Percentiles rank a stretch among this genome's conserved stretches.
These are phyloP conservation scores for Lodderomyces metapsilosis DNA, from an alignment of 1,139 yeast species.

Conservation along the genomic window DNA sequence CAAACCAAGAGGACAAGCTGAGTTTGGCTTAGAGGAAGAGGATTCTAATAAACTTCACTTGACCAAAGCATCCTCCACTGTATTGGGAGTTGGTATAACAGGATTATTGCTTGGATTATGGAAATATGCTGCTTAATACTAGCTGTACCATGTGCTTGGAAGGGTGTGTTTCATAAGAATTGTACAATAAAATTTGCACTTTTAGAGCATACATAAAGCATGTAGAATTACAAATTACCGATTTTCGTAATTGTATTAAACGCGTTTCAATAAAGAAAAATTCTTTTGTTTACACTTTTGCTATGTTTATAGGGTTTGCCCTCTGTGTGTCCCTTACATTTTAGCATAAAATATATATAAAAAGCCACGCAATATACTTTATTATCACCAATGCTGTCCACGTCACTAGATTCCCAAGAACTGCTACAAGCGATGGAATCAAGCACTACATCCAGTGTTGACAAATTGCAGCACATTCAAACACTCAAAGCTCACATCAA, in stretches of 20 bases:
- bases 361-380: no score
- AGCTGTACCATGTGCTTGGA: no score
- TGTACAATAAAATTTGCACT: background rate
- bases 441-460: constrained; percentile 10
- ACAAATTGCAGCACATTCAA: constrained; percentile 41
- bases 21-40: constrained; percentile 14
- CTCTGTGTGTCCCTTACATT: no score
- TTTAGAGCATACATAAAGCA: no score
- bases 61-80: background rate
- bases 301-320: no score
- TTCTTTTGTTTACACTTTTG: no score
- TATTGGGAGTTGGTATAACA: background rate
- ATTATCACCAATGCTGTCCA: background rate
- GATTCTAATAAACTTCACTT: background rate
- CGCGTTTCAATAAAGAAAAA: no score
- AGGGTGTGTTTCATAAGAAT: no score
- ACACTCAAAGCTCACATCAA: constrained; percentile 69
- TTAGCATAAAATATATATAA: no score
- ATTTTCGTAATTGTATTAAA: no score
- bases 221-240: no score
- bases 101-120: background rate
- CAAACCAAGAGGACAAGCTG: constrained; percentile 7
- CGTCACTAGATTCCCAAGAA: background rate
- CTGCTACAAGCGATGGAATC: constrained; percentile 1
- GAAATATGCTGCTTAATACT: background rate